Percentiles rank a stretch among this genome's conserved stretches.
phyloP scores from a whole-genome alignment of 1,139 yeast genomes.

The Sugiyamaella xylanicola region DNA sequence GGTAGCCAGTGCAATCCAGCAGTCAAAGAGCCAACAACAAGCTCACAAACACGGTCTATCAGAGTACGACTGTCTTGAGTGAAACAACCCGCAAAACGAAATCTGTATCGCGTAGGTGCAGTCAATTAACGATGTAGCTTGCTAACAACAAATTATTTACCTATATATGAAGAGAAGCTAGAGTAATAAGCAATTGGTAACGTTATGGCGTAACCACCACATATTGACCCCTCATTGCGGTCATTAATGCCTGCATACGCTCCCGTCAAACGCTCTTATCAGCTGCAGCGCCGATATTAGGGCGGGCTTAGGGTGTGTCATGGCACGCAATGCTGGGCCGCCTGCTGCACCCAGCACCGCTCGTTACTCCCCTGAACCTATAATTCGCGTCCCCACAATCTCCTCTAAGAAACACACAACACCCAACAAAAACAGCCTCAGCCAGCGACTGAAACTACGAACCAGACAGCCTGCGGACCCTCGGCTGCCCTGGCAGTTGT shows the following conservation, averaged over 20 bases:
- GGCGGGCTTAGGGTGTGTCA: neutral
- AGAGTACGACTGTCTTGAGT: neutral
- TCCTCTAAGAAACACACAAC: no score
- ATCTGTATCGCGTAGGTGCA: neutral
- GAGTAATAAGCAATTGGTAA: neutral
- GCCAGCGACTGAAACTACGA: no score
- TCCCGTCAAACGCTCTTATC: slow-evolving; percentile 8
- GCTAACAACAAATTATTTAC: neutral
- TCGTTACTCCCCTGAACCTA: no score
- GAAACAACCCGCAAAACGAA: neutral
- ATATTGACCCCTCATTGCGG: neutral
- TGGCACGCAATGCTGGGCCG: neutral
- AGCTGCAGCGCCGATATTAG: slow-evolving; percentile 1
- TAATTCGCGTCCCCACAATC: no score
- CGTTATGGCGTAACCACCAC: slow-evolving; percentile 1
- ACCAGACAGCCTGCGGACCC: no score
- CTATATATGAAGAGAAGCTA: neutral
- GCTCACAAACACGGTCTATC: neutral
- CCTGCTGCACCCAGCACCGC: neutral
- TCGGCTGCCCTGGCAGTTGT: neutral
- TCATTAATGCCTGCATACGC: slow-evolving; percentile 3
- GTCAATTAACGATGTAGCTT: neutral
- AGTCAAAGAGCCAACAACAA: neutral
- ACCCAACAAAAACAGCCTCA: no score
- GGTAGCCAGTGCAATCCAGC: neutral